Percentiles rank a stretch among this genome's conserved stretches.
phyloP scores from a whole-genome alignment of 106 monocot genomes.

The Allium cepa region DNA sequence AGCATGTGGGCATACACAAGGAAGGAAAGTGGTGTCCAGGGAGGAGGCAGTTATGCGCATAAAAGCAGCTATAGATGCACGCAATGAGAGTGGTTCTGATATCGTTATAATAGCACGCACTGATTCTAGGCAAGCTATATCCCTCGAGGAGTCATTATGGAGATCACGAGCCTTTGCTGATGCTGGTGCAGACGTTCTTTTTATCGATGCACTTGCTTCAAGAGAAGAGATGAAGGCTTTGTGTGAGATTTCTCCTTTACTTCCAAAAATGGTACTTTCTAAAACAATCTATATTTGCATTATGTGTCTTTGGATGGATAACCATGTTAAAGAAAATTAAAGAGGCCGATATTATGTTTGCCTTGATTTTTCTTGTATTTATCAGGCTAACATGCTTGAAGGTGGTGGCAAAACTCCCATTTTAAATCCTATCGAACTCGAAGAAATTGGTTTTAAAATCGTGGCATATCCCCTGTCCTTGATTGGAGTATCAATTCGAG shows the following conservation, averaged over 20 bases:
- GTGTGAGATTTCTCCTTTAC: conserved; percentile 67
- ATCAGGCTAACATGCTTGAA: conserved; percentile 98
- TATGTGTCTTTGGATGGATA: no score
- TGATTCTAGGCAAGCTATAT: conserved; percentile 89
- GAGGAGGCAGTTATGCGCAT: conserved; percentile 84
- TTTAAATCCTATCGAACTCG: conserved; percentile 75
- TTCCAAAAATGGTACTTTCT: conserved; percentile 86
- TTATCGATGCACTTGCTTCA: conserved; percentile 92
- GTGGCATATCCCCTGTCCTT: conserved; percentile 77
- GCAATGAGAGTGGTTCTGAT: conserved; percentile 87
- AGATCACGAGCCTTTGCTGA: conserved; percentile 92
- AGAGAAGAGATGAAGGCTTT: conserved; percentile 93
- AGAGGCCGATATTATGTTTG: no score
- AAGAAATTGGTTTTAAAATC: conserved; percentile 85
- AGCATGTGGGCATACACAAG: conserved; percentile 95
- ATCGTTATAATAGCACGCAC: conserved; percentile 89
- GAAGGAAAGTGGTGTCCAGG: conserved; percentile 89
- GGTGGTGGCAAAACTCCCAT: conserved; percentile 99
- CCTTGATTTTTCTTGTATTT: not conserved
- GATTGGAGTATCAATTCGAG: conserved; percentile 92
- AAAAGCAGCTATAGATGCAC: conserved; percentile 89
- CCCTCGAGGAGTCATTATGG: conserved; percentile 82
- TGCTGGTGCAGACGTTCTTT: conserved; percentile 93
- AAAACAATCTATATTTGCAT: not conserved
- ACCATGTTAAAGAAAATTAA: no score